These are phyloP conservation scores for Stephania japonica DNA, from an alignment of 164 flowering plant species.

Conservation along the genomic window DNA sequence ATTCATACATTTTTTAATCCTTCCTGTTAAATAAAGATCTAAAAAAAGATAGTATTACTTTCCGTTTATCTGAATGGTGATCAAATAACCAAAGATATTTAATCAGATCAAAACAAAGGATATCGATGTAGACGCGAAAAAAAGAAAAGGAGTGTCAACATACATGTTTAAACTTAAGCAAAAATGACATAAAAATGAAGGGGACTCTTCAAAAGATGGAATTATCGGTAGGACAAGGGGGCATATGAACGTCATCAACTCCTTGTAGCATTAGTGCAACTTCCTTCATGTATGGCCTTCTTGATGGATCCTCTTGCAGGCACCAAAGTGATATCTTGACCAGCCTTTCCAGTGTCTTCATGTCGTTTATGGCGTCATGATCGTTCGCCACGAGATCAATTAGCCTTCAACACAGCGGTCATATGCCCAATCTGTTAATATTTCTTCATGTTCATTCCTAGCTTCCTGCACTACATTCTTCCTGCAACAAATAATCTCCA, in stretches of 20 bases:
- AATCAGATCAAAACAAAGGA: too few relatives aligned
- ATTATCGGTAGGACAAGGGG: neutral
- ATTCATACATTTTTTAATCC: too few relatives aligned
- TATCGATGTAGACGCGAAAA: too few relatives aligned
- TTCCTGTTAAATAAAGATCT: too few relatives aligned
- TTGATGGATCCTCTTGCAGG: conserved; percentile 17
- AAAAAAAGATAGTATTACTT: too few relatives aligned
- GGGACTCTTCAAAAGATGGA: too few relatives aligned
- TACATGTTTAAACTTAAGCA: too few relatives aligned
- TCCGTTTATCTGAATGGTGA: too few relatives aligned
- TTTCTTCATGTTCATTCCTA: neutral
- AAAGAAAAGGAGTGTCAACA: too few relatives aligned
- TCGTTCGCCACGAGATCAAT: conserved; percentile 2
- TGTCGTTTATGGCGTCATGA: conserved; percentile 8
- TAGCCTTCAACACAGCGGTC: conserved; percentile 10
- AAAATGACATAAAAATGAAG: too few relatives aligned
- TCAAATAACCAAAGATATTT: too few relatives aligned
- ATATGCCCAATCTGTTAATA: conserved; percentile 13
- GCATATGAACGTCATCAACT: conserved; percentile 11
- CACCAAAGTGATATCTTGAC: conserved; percentile 15
- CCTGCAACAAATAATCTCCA: conserved; percentile 16
- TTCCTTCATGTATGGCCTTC: conserved; percentile 21
- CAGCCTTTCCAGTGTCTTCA: conserved; percentile 8
- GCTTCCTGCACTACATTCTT: neutral
- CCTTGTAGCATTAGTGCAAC: conserved; percentile 23